A percentile compares a stretch with the other conserved stretches of the same genome.
Conservation (phyloP, 805 yeast species). For the Kazachstania psychrophila region DNA sequence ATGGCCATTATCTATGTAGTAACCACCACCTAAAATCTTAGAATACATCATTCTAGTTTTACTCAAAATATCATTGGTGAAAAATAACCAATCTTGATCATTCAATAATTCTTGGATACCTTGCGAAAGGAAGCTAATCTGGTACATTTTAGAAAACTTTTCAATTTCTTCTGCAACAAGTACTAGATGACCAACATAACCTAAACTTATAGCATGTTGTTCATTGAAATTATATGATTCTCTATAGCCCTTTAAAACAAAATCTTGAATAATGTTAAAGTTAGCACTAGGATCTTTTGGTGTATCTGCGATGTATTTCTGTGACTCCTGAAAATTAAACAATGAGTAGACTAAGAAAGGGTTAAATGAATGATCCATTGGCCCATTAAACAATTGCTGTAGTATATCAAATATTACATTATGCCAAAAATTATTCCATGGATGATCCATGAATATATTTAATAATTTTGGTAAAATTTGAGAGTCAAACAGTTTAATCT, state of each 20-base stretch:
- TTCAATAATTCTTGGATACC: conserved; percentile 20
- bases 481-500: conserved; percentile 71
- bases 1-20: conserved; percentile 24
- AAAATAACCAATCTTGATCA: conserved; percentile 21
- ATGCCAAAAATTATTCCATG: conserved; percentile 96
- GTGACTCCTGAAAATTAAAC: conserved; percentile 19
- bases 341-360: conserved; percentile 48
- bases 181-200: conserved; percentile 96
- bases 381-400: conserved; percentile 88
- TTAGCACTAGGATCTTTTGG: not conserved
- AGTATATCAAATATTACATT: conserved; percentile 94
- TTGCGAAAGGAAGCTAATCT: conserved; percentile 28
- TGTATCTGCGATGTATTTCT: conserved; percentile 9
- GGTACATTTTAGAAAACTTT: conserved; percentile 51
- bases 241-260: conserved; percentile 54
- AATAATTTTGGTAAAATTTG: conserved; percentile 60
- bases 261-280: conserved; percentile 47
- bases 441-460: conserved; percentile 68
- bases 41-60: conserved; percentile 31
- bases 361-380: conserved; percentile 77
- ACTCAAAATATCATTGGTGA: conserved; percentile 24
- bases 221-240: conserved; percentile 52
- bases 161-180: conserved; percentile 92
- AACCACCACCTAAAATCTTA: conserved; percentile 31
- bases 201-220: conserved; percentile 57